Percentiles rank a stretch among this genome's conserved stretches.
Conservation (phyloP, 164 flowering plant genomes). For the Vitis labrusca region DNA sequence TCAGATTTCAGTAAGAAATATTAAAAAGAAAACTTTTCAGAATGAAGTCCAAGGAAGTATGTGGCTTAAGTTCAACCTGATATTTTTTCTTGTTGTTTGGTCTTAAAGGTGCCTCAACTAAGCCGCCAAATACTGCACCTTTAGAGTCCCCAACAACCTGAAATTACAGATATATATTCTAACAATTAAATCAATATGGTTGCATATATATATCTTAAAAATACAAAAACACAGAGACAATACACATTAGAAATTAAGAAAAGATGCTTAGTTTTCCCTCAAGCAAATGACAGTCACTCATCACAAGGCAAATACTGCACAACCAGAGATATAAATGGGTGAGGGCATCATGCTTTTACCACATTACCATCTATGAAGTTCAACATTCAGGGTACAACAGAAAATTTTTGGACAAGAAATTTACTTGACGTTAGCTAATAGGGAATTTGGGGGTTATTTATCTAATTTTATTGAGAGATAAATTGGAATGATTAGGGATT, state of each 20-base stretch:
- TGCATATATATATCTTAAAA: background rate
- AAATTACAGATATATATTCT: background rate
- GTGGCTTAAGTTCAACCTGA: constrained; percentile 52
- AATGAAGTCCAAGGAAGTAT: background rate
- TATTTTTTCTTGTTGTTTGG: constrained; percentile 69
- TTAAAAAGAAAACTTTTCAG: background rate
- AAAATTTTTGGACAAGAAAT: too few relatives aligned
- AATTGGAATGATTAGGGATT: too few relatives aligned
- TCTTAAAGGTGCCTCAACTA: constrained; percentile 88
- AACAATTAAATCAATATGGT: background rate
- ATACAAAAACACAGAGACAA: too few relatives aligned
- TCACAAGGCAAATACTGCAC: too few relatives aligned
- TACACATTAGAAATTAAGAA: background rate
- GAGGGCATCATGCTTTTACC: too few relatives aligned
- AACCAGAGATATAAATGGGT: too few relatives aligned
- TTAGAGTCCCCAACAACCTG: constrained; percentile 91
- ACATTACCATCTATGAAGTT: too few relatives aligned
- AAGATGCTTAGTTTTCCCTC: background rate
- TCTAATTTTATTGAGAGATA: too few relatives aligned
- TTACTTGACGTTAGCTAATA: too few relatives aligned
- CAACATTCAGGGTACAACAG: too few relatives aligned
- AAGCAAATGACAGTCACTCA: background rate
- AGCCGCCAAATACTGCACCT: constrained; percentile 93
- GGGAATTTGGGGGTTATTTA: too few relatives aligned
- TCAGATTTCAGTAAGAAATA: constrained; percentile 11